These are phyloP conservation scores for Ceratobasidium papillatum DNA, from an alignment of 1,284 basidiomycete species.

Conservation along the genomic window DNA sequence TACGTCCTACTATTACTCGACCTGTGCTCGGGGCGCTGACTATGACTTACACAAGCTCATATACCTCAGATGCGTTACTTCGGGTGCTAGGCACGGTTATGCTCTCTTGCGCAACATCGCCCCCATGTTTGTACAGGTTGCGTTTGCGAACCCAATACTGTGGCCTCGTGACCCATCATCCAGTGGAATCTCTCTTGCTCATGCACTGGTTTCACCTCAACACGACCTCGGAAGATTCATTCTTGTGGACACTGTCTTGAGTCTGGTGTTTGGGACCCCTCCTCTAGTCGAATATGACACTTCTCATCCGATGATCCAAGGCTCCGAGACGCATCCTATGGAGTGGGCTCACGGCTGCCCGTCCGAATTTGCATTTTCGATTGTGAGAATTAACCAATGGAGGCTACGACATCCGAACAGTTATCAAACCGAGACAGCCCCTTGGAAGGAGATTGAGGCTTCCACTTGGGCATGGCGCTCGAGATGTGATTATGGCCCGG, in stretches of 20 bases:
- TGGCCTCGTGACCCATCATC: not conserved
- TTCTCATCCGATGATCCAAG: not conserved
- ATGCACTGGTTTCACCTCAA: not conserved
- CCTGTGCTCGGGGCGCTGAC: no score
- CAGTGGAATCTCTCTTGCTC: not conserved
- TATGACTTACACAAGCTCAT: not conserved
- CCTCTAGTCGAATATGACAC: not conserved
- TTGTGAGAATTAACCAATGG: slow-evolving; percentile 17
- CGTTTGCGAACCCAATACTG: not conserved
- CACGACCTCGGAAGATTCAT: slow-evolving; percentile 2
- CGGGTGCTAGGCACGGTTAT: not conserved
- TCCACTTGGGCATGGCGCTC: slow-evolving; percentile 1
- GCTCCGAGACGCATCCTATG: not conserved
- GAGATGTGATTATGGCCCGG: not conserved
- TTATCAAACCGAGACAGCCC: not conserved
- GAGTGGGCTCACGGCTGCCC: slow-evolving; percentile 13
- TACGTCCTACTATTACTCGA: not conserved
- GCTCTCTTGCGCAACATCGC: not conserved
- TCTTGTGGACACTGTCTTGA: not conserved
- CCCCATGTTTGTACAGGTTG: not conserved
- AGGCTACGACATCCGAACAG: not conserved
- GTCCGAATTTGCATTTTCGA: not conserved
- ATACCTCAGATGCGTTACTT: not conserved
- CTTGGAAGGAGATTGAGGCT: not conserved
- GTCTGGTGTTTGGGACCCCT: slow-evolving; percentile 1